phyloP scores from a whole-genome alignment of 2,329 filamentous ascomycete species.

The Fusarium sp. region DNA sequence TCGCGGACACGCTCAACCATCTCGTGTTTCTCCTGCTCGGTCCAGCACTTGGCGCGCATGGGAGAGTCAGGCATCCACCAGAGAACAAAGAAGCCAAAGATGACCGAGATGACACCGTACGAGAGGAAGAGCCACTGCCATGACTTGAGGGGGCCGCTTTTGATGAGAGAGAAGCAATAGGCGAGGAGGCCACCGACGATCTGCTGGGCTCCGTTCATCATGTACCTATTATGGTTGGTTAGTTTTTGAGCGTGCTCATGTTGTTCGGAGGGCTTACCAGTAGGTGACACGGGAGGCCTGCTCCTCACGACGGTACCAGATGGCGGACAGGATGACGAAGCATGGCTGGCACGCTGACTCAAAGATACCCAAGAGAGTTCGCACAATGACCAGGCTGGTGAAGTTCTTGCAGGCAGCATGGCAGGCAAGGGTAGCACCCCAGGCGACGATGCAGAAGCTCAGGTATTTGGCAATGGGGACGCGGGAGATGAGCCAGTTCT shows the following conservation, averaged over 20 bases:
- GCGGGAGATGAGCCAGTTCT: conserved; percentile 65
- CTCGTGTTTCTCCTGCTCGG: conserved; percentile 68
- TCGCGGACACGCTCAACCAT: conserved; percentile 66
- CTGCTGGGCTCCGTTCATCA: conserved; percentile 78
- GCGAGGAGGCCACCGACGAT: conserved; percentile 74
- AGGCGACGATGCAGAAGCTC: conserved; percentile 67
- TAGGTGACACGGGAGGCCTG: conserved; percentile 71
- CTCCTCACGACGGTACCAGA: conserved; percentile 75
- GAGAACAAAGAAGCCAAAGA: conserved; percentile 69
- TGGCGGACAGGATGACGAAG: conserved; percentile 70
- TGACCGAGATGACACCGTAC: conserved; percentile 68
- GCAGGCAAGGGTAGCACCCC: conserved; percentile 67
- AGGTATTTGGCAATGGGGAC: conserved; percentile 73
- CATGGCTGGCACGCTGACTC: conserved; percentile 73
- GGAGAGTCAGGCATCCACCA: conserved; percentile 72
- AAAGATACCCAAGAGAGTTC: conserved; percentile 73
- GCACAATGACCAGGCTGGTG: conserved; percentile 63
- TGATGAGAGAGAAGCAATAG: conserved; percentile 66
- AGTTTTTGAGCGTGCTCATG: background rate
- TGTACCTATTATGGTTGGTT: conserved; percentile 55
- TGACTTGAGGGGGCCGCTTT: conserved; percentile 61
- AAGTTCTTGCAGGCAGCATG: conserved; percentile 70
- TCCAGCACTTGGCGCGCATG: conserved; percentile 74
- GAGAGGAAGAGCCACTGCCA: conserved; percentile 74
- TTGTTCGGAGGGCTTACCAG: conserved; percentile 49